phyloP scores from a whole-genome alignment of 768 basidiomycete species.

The Mycena sanguinolenta region DNA sequence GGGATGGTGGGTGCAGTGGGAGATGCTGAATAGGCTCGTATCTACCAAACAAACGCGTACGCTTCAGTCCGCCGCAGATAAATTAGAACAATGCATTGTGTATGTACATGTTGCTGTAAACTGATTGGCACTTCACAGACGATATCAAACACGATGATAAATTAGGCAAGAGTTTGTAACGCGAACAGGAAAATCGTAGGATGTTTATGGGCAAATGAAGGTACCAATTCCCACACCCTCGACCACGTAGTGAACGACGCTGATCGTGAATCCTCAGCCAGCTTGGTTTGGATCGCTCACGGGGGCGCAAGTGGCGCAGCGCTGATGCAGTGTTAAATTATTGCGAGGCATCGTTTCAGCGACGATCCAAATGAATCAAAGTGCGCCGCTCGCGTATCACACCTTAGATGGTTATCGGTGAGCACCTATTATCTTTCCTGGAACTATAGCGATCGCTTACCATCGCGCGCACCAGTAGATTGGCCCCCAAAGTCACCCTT shows the following conservation, averaged over 20 bases:
- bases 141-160: background rate
- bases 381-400: background rate
- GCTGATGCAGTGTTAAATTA: background rate
- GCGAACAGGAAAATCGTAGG: background rate
- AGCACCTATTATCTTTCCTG: background rate
- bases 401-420: slow-evolving; percentile 20
- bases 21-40: slow-evolving; percentile 41
- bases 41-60: background rate
- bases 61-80: slow-evolving; percentile 19
- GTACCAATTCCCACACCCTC: slow-evolving; percentile 8
- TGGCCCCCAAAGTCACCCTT: background rate
- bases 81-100: slow-evolving; percentile 1
- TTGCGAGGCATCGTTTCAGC: background rate
- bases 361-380: background rate
- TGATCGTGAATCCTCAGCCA: background rate
- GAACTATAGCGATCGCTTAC: background rate
- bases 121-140: slow-evolving; percentile 12
- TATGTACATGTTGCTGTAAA: slow-evolving; percentile 8
- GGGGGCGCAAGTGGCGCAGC: background rate
- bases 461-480: background rate
- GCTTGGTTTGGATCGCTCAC: background rate
- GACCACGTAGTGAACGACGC: background rate
- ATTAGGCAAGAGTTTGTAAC: slow-evolving; percentile 5
- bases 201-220: slow-evolving; percentile 16
- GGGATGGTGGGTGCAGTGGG: slow-evolving; percentile 68